phyloP scores from a whole-genome alignment of 768 basidiomycete genomes.

The Panellus pusillus region DNA sequence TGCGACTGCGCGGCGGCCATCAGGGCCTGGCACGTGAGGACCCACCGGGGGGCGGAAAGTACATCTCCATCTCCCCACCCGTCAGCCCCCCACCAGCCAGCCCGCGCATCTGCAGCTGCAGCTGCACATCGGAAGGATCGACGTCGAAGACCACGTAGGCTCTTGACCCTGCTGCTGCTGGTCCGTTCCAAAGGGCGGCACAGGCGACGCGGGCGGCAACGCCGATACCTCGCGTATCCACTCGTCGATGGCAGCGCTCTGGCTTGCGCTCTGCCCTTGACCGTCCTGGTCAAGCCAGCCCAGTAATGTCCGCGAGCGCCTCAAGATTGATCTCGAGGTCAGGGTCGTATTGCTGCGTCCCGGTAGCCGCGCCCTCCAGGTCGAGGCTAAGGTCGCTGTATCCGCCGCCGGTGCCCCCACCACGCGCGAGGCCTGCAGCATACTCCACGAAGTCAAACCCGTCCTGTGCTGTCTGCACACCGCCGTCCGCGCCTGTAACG shows the following conservation, averaged over 20 bases:
- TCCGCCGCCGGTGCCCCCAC: slow-evolving; percentile 32
- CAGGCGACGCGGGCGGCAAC: slow-evolving; percentile 26
- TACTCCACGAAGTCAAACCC: slow-evolving; percentile 21
- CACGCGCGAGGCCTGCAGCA: slow-evolving; percentile 40
- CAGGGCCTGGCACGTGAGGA: slow-evolving; percentile 20
- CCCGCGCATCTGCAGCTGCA: background rate
- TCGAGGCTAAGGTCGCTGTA: background rate
- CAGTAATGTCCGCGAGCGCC: background rate
- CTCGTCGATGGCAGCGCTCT: slow-evolving; percentile 55
- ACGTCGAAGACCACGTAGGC: background rate
- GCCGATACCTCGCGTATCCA: slow-evolving; percentile 58
- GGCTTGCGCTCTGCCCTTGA: slow-evolving; percentile 11
- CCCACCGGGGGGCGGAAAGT: background rate
- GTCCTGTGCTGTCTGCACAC: background rate
- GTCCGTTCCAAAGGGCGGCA: slow-evolving; percentile 9
- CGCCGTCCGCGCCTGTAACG: background rate
- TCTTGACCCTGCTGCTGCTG: too few relatives aligned
- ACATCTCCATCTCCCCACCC: background rate
- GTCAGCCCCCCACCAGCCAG: background rate
- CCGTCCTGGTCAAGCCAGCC: background rate
- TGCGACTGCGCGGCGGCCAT: slow-evolving; percentile 14
- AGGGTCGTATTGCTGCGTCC: slow-evolving; percentile 16
- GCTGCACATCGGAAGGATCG: background rate
- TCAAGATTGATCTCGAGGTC: slow-evolving; percentile 30
- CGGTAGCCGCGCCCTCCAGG: background rate